These are phyloP conservation scores for Croton setiger DNA, from an alignment of 441 rosid species.

Conservation along the genomic window DNA sequence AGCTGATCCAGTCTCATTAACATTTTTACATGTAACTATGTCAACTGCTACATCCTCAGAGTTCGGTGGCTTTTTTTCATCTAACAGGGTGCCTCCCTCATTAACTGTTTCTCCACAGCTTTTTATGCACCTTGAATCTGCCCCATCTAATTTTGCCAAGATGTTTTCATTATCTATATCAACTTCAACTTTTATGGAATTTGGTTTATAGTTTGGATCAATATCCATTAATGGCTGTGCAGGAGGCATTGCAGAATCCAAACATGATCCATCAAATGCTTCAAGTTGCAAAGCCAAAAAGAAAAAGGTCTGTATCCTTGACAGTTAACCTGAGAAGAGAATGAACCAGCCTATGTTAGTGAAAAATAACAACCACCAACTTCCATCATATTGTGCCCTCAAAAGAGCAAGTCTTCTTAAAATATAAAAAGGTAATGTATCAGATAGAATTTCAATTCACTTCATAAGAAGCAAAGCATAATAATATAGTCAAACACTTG, in stretches of 20 bases:
- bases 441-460: constrained; percentile 7
- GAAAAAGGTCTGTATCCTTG: constrained; percentile 17
- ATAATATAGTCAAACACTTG: not conserved
- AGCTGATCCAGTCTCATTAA: constrained; percentile 23
- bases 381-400: no score
- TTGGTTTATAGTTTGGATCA: constrained; percentile 31
- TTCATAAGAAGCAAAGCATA: not conserved
- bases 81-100: constrained; percentile 22
- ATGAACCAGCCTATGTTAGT: constrained; percentile 10
- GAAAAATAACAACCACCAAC: no score
- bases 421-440: no score
- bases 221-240: constrained; percentile 37
- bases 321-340: constrained; percentile 22
- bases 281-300: constrained; percentile 13
- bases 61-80: constrained; percentile 26
- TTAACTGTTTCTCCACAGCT: constrained; percentile 27
- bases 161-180: constrained; percentile 31
- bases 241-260: not conserved
- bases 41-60: constrained; percentile 57
- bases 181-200: constrained; percentile 23
- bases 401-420: no score
- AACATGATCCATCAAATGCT: constrained; percentile 9
- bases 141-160: constrained; percentile 29
- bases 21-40: constrained; percentile 36
- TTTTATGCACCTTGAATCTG: constrained; percentile 25